Evolutionary conservation across 768 basidiomycete species (phyloP).

Genomic region (Boletus vinaceobasis): DNA sequence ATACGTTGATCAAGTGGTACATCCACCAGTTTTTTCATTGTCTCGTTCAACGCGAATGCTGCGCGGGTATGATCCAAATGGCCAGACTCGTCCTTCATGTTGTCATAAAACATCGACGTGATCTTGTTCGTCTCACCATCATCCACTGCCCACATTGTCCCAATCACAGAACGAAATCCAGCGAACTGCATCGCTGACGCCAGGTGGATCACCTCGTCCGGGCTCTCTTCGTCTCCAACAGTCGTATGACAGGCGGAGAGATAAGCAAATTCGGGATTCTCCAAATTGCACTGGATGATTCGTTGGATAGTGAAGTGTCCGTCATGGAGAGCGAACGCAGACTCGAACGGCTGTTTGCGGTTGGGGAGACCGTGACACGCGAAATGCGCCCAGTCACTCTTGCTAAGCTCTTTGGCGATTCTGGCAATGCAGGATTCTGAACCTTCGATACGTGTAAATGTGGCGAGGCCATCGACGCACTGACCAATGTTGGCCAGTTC

Average conservation of each 20-base stretch:
- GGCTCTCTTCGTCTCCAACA: conserved; percentile 8
- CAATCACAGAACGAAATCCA: not conserved
- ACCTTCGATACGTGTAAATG: not conserved
- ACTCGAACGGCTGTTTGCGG: conserved; percentile 13
- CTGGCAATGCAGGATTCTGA: not conserved
- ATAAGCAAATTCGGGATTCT: conserved; percentile 14
- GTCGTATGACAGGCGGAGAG: conserved; percentile 21
- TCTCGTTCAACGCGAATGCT: not conserved
- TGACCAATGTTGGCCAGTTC: not conserved
- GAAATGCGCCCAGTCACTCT: conserved; percentile 22
- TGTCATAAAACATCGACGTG: not conserved
- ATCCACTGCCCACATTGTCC: conserved; percentile 3
- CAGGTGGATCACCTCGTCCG: not conserved
- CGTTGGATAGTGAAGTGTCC: conserved; percentile 6
- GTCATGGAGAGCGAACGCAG: conserved; percentile 9
- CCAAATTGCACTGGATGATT: conserved; percentile 2
- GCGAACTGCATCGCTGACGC: not conserved
- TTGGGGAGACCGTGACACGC: conserved; percentile 24
- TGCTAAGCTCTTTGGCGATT: not conserved
- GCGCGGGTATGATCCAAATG: not conserved
- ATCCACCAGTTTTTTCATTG: not conserved
- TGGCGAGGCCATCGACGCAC: not conserved
- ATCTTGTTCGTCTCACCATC: not conserved
- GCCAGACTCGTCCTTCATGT: not conserved
- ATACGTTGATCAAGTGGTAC: not conserved